Conservation (phyloP, 1,284 basidiomycete genomes). For the Trichosporon ovoides region DNA sequence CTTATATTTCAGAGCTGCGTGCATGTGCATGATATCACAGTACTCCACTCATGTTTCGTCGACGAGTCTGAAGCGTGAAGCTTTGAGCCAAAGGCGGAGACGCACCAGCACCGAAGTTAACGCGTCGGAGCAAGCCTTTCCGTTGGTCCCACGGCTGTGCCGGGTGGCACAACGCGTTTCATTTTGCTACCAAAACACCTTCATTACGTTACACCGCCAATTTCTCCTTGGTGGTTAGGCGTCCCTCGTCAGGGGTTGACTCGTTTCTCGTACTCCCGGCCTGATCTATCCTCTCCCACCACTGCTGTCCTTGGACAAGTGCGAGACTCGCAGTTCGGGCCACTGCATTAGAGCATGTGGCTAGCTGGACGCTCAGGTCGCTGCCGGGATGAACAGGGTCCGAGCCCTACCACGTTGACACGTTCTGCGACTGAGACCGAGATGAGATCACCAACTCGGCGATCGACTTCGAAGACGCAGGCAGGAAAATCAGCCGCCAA, state of each 20-base stretch:
- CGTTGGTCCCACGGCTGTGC: neutral
- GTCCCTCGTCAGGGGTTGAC: neutral
- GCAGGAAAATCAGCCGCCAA: constrained; percentile 1
- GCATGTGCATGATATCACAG: neutral
- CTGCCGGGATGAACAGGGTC: neutral
- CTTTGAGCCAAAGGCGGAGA: constrained; percentile 5
- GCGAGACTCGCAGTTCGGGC: too few species aligned
- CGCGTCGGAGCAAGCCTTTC: neutral
- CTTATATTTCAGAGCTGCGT: neutral
- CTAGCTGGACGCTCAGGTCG: too few species aligned
- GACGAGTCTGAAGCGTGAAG: neutral
- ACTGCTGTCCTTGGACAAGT: too few species aligned
- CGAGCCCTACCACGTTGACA: neutral
- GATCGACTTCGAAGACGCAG: neutral
- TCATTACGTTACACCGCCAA: neutral
- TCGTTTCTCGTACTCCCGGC: neutral
- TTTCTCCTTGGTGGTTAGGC: neutral
- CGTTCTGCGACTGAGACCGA: neutral
- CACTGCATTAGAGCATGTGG: too few species aligned
- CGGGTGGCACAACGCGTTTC: neutral
- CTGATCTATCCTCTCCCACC: too few species aligned
- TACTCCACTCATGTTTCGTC: neutral
- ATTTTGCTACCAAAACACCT: neutral
- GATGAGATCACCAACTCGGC: constrained; percentile 1
- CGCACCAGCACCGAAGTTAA: neutral